Conservation (phyloP, 306 rosid genomes). For the Canavalia ensiformis region DNA sequence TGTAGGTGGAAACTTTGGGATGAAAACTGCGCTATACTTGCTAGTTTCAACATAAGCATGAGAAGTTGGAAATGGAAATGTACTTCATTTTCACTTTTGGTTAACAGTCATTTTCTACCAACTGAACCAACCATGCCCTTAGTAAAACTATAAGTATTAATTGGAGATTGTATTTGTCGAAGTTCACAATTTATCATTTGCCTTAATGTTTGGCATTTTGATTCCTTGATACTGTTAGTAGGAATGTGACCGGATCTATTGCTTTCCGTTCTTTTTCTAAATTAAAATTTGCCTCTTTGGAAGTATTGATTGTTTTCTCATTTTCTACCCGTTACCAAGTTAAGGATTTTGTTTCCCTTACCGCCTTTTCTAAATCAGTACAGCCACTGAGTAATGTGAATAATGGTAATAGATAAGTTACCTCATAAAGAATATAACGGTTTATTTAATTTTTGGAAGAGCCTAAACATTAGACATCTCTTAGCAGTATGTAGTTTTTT, state of each 20-base stretch:
- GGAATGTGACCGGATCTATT: slow-evolving; percentile 28
- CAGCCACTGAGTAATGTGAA: slow-evolving; percentile 16
- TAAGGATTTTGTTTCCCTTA: slow-evolving; percentile 32
- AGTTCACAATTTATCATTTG: slow-evolving; percentile 18
- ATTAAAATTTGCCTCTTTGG: slow-evolving; percentile 37
- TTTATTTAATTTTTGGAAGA: not conserved
- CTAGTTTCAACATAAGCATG: slow-evolving; percentile 29
- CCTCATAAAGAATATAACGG: slow-evolving; percentile 5
- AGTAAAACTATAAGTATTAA: slow-evolving; percentile 28
- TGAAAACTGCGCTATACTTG: slow-evolving; percentile 44
- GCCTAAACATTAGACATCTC: slow-evolving; percentile 12
- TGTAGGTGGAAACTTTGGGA: slow-evolving; percentile 16
- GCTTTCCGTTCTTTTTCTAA: slow-evolving; percentile 30
- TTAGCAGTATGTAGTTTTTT: not conserved
- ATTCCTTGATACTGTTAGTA: slow-evolving; percentile 22
- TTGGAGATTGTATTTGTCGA: slow-evolving; percentile 38
- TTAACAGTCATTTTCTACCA: slow-evolving; percentile 45
- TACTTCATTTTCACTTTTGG: slow-evolving; percentile 42
- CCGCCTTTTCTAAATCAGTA: not conserved
- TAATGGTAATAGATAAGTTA: slow-evolving; percentile 5
- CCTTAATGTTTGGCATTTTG: slow-evolving; percentile 42
- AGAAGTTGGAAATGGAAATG: slow-evolving; percentile 42
- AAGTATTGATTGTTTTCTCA: slow-evolving; percentile 27
- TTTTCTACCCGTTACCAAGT: slow-evolving; percentile 3
- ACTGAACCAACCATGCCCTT: slow-evolving; percentile 13